Evolutionary conservation across 2,329 filamentous ascomycete species (phyloP).

Genomic region (Colletotrichum gloeosporioides): DNA sequence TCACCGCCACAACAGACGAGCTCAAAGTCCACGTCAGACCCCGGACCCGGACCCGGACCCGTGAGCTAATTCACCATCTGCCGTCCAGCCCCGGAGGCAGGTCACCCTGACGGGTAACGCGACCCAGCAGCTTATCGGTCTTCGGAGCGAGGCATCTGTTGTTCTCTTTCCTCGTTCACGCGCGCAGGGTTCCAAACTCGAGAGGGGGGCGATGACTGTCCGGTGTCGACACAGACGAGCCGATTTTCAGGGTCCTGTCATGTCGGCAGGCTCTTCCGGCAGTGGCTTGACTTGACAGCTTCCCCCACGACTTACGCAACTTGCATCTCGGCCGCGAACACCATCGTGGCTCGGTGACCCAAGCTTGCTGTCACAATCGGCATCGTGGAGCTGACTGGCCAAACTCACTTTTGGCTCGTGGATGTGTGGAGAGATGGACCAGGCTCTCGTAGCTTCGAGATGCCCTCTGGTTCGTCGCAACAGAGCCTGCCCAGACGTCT

Average conservation of each 20-base stretch:
- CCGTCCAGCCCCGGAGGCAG: neutral
- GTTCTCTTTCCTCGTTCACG: neutral
- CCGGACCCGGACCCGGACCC: neutral
- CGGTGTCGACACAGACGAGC: neutral
- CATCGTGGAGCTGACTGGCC: neutral
- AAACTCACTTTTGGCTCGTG: neutral
- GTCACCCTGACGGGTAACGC: neutral
- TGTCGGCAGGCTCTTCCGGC: neutral
- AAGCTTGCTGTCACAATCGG: neutral
- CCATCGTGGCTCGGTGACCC: slow-evolving; percentile 5
- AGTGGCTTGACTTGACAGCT: neutral
- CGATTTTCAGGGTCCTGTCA: neutral
- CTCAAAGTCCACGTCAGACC: neutral
- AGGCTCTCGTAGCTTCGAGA: neutral
- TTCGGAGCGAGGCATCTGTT: neutral
- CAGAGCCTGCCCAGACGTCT: neutral
- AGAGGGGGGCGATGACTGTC: neutral
- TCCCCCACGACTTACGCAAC: neutral
- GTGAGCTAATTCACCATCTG: neutral
- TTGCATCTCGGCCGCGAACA: neutral
- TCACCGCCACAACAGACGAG: slow-evolving; percentile 12
- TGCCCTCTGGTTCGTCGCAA: neutral
- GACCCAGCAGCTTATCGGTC: slow-evolving; percentile 1
- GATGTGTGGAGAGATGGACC: neutral
- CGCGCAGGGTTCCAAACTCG: neutral